Evolutionary conservation across 345 rosid genomes (phyloP).

Genomic region (Dipteronia dyeriana): DNA sequence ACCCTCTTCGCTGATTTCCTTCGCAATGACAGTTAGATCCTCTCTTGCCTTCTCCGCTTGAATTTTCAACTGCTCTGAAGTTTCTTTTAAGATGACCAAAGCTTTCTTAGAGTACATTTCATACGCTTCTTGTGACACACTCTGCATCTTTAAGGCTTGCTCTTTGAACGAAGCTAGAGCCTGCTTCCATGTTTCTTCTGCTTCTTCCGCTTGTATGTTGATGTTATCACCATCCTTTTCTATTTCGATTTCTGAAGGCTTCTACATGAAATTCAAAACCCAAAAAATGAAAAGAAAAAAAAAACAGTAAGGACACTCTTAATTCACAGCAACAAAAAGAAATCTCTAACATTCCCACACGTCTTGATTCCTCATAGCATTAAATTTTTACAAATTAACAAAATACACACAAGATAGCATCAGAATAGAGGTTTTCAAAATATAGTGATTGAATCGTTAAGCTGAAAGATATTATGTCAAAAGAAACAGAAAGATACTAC

Average conservation of each 20-base stretch:
- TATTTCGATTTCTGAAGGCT: constrained; percentile 62
- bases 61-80: constrained; percentile 68
- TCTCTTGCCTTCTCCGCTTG: constrained; percentile 77
- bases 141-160: constrained; percentile 75
- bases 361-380: background rate
- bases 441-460: background rate
- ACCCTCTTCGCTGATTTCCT: constrained; percentile 73
- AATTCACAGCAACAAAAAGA: background rate
- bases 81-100: constrained; percentile 51
- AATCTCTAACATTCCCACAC: background rate
- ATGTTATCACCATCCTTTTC: constrained; percentile 49
- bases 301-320: background rate
- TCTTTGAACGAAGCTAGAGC: constrained; percentile 68
- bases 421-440: background rate
- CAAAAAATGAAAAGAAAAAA: background rate
- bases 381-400: background rate
- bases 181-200: constrained; percentile 87
- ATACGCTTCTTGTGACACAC: constrained; percentile 78
- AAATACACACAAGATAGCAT: background rate
- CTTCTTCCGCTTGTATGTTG: constrained; percentile 38
- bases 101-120: constrained; percentile 67
- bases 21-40: constrained; percentile 58
- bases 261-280: constrained; percentile 23
- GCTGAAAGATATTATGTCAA: background rate
- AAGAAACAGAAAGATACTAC: background rate